phyloP scores from a whole-genome alignment of 2,329 filamentous ascomycete genomes.

The Paraphaeosphaeria sporulosa region DNA sequence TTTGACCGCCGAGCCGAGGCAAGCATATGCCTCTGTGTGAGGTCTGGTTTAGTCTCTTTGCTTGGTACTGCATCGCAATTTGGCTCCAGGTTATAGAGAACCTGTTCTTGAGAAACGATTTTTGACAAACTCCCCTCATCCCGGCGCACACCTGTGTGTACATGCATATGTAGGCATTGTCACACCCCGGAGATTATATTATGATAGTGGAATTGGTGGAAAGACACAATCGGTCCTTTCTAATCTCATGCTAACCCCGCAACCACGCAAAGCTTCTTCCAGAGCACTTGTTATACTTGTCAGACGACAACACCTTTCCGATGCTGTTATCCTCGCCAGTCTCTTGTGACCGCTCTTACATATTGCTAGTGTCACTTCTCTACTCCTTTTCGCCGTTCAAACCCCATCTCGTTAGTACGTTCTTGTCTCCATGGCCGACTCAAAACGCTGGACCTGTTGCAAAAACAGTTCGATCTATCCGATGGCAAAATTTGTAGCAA shows the following conservation, averaged over 20 bases:
- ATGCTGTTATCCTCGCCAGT: no score
- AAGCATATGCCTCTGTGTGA: not conserved
- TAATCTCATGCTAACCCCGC: not conserved
- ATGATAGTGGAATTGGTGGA: not conserved
- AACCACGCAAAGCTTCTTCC: not conserved
- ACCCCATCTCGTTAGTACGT: not conserved
- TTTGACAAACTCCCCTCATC: not conserved
- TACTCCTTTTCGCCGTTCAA: not conserved
- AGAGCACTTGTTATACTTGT: not conserved
- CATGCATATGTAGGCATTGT: not conserved
- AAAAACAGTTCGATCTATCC: no score
- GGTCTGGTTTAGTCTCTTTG: no score
- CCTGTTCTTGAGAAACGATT: not conserved
- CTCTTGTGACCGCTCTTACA: no score
- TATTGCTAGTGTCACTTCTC: no score
- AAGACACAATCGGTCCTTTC: not conserved
- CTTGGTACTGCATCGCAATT: not conserved
- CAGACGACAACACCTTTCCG: no score
- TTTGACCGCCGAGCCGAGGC: conserved; percentile 7
- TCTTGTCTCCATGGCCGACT: not conserved
- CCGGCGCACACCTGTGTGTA: not conserved
- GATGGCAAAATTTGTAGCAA: no score
- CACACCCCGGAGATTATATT: not conserved
- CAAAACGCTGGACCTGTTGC: not conserved
- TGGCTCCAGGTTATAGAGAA: not conserved